A percentile compares a stretch with the other conserved stretches of the same genome.
These are phyloP conservation scores for Populus deltoides DNA, from an alignment of 345 rosid species.

Conservation along the genomic window DNA sequence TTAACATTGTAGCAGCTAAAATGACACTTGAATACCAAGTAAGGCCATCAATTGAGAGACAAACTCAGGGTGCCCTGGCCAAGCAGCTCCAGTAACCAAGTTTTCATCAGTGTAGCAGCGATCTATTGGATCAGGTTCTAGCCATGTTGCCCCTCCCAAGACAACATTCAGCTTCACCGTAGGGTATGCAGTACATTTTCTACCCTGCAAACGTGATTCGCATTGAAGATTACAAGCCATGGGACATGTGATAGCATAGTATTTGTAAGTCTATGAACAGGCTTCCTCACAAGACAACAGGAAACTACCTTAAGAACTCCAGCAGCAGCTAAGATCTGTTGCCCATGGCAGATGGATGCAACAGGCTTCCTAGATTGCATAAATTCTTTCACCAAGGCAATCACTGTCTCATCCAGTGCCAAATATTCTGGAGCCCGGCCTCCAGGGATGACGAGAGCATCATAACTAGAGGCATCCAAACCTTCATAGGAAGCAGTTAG, in stretches of 20 bases:
- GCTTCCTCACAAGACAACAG: background rate
- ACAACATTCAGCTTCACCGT: slow-evolving; percentile 79
- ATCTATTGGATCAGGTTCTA: slow-evolving; percentile 76
- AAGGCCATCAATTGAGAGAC: no score
- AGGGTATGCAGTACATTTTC: slow-evolving; percentile 87
- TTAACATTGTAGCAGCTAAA: no score
- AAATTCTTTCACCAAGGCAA: slow-evolving; percentile 60
- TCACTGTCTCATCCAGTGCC: slow-evolving; percentile 53
- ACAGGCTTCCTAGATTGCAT: slow-evolving; percentile 72
- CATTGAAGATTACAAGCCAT: no score
- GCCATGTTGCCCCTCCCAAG: slow-evolving; percentile 76
- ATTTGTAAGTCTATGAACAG: background rate
- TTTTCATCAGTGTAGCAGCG: slow-evolving; percentile 83
- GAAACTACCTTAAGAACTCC: slow-evolving; percentile 75
- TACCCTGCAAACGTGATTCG: slow-evolving; percentile 48
- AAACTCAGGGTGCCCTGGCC: slow-evolving; percentile 92
- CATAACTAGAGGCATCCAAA: slow-evolving; percentile 61
- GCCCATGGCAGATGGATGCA: slow-evolving; percentile 92
- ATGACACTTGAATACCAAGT: no score
- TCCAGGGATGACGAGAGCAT: slow-evolving; percentile 93
- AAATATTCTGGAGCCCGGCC: slow-evolving; percentile 90
- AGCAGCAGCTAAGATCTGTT: slow-evolving; percentile 91
- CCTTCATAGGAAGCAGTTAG: slow-evolving; percentile 60
- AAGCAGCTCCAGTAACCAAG: slow-evolving; percentile 86
- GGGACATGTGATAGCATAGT: background rate